Evolutionary conservation across 2,329 filamentous ascomycete genomes (phyloP), one percentile per base, ranked within the genome.

Genomic region (Fulvia fulva): DNA sequence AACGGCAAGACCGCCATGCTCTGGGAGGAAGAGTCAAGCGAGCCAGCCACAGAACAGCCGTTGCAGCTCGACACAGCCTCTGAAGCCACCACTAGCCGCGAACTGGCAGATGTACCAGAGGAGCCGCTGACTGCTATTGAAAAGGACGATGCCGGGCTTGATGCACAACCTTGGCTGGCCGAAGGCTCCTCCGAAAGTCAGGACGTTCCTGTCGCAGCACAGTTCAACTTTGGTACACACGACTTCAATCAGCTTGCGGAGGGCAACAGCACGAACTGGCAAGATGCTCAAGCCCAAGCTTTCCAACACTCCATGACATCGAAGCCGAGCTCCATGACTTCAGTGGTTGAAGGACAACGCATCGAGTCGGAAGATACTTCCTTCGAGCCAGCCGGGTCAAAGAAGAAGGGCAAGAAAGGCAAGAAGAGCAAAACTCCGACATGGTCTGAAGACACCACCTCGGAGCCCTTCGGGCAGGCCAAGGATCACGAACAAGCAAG

Each of bases 331-430:
- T 41, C 37, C 19, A 22, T 57, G 37, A 26, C 47, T n/a, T 12
- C 21, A 21, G 16, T 6, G 23, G 14, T 23, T 9, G 56, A 56
- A 21, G 55, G 43, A 16, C 21, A 22, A 26, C 19, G 45, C 5
- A 23, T 32, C 12, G 23, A 26, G 16, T 11, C 22, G 7, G 12
- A 32, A 30, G 19, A 43, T 22, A 22, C 16, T 16, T 19, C 43
- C 5, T 21, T 30, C 41, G 51, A 58, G n/a, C 30, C 55, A 32
- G 47, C 43, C 8, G 53, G 45, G 9, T 56, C 54, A 26, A 63
- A 63, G 21, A 71, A 71, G 61, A 72, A 74, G 53, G 63, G 47
- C 46, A 66, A 66, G 50, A 66, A 66, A 58, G 43, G 56, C 45
- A 61, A 59, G 49, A 59, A 61, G 56, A 54, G 50, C 16, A 45